Evolutionary conservation across 2,329 filamentous ascomycete genomes (phyloP), one percentile per base, ranked within the genome.

Genomic region (Penicillium sp.): DNA sequence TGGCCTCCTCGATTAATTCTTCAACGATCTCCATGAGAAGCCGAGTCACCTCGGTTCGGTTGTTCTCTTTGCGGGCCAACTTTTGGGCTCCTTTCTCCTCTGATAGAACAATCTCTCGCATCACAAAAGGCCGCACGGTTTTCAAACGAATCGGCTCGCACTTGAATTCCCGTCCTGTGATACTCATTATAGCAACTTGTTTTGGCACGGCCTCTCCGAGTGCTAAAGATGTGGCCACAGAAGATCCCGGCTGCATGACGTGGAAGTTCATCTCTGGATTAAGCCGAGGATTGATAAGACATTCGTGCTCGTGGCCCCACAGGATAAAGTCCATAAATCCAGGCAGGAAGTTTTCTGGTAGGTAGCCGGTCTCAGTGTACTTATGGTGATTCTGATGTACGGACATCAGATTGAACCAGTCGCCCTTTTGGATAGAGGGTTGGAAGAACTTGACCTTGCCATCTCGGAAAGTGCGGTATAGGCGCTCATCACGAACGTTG

Each of bases 301-400:
- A 99, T 73, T 99, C 93, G 70, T 99, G 95, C 74, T 99, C 95
- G 68, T 99, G 95, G 3, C 95, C 95, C 95, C 95, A 99, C 50
- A 99, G 84, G 0, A 99, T 86, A 4, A 99, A 81, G 69, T 99
- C 90, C 61, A 99, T 79, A 78, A 96, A 98, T 19, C 91, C 87
- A 0, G 95, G 96, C 0, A 99, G 80, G 67, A 97, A 95, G 66
- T 89, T 91, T 69, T 99, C 96, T 0, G 96, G 93, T 0, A 99
- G 82, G 69, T 96, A 98, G n/a, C 90, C 89, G 0, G 93, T 98
- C 19, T 93, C 86, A 0, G 91, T 96, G 69, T 97, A 89, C 0
- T 93, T 91, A 68, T 95, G 87, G 69, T 98, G 95, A 66, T 99
- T 99, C 70, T 99, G 95, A 71, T 99, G 95, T 3, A 99, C 90